phyloP scores from a whole-genome alignment of 768 basidiomycete species.

The Leccinum pellstonianum region DNA sequence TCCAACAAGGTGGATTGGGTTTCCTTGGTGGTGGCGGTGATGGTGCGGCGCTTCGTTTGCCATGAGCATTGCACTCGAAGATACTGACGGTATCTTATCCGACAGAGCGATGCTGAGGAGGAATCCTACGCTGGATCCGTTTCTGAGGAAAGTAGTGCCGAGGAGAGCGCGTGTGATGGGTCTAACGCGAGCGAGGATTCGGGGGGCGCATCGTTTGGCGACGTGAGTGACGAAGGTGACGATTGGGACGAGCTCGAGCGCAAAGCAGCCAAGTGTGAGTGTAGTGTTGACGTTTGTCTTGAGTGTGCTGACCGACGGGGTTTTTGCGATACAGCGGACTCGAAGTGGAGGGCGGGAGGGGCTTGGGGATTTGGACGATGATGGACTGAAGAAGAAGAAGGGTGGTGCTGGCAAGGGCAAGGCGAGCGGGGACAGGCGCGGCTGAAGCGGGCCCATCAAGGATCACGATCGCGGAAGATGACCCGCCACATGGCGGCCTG shows the following conservation, averaged over 20 bases:
- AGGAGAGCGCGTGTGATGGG: slow-evolving; percentile 36
- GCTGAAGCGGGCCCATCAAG: no score
- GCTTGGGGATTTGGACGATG: slow-evolving; percentile 51
- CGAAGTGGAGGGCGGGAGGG: slow-evolving; percentile 38
- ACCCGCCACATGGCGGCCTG: no score
- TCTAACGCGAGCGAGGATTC: slow-evolving; percentile 54
- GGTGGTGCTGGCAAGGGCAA: slow-evolving; percentile 34
- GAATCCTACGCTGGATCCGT: no score
- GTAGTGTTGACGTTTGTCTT: background rate
- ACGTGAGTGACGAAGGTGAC: slow-evolving; percentile 74
- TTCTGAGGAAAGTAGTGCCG: no score
- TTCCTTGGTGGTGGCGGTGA: slow-evolving; percentile 69
- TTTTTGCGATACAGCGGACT: slow-evolving; percentile 40
- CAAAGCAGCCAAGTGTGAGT: slow-evolving; percentile 83
- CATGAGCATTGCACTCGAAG: background rate
- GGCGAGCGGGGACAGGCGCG: slow-evolving; percentile 32
- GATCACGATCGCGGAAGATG: no score
- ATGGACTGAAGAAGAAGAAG: slow-evolving; percentile 48
- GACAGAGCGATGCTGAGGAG: slow-evolving; percentile 31
- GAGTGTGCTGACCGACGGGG: slow-evolving; percentile 1
- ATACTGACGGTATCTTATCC: slow-evolving; percentile 41
- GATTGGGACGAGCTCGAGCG: slow-evolving; percentile 96
- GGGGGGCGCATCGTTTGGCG: slow-evolving; percentile 62
- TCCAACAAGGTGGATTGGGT: slow-evolving; percentile 96
- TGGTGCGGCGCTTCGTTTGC: slow-evolving; percentile 59